Evolutionary conservation across 1,284 basidiomycete genomes (phyloP).

Genomic region (Erythrobasidium hasegawianum): DNA sequence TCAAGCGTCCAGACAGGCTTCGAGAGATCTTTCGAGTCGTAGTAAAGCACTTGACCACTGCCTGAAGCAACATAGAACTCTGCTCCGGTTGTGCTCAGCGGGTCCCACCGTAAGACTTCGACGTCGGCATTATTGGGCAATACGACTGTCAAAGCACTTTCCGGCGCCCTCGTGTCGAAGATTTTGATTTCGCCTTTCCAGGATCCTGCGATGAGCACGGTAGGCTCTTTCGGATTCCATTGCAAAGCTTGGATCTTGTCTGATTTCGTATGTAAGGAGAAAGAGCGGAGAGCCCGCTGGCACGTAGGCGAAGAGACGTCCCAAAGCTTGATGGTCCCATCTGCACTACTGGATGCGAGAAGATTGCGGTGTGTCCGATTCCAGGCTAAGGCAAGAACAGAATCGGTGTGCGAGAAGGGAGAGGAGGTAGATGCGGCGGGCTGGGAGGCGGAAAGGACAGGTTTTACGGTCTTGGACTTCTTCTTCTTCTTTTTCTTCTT

Average conservation of each 20-base stretch:
- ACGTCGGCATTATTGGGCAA: slow-evolving; percentile 64
- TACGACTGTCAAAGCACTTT: slow-evolving; percentile 49
- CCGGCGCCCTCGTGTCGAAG: slow-evolving; percentile 84
- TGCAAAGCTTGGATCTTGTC: slow-evolving; percentile 91
- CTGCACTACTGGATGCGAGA: slow-evolving; percentile 86
- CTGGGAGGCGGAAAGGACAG: slow-evolving; percentile 55
- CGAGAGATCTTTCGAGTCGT: slow-evolving; percentile 78
- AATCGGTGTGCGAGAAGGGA: slow-evolving; percentile 75
- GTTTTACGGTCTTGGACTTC: slow-evolving; percentile 67
- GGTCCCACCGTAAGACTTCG: slow-evolving; percentile 92
- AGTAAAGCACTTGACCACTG: slow-evolving; percentile 85
- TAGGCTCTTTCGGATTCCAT: slow-evolving; percentile 86
- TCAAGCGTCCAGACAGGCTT: slow-evolving; percentile 75
- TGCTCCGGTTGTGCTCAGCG: slow-evolving; percentile 54
- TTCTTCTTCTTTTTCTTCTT: slow-evolving; percentile 82
- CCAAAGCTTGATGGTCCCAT: slow-evolving; percentile 96
- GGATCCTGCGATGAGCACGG: slow-evolving; percentile 83
- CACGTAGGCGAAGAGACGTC: slow-evolving; percentile 67
- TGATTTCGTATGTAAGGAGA: slow-evolving; percentile 72
- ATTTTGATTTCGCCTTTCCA: slow-evolving; percentile 90
- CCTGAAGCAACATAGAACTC: slow-evolving; percentile 77
- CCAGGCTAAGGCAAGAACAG: slow-evolving; percentile 88
- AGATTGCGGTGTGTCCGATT: slow-evolving; percentile 83
- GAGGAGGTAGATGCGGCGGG: slow-evolving; percentile 2
- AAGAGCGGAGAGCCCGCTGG: slow-evolving; percentile 67